Evolutionary conservation across 352 stramenopile genomes (phyloP).

Genomic region (Phytopythium cucurbitacearum): DNA sequence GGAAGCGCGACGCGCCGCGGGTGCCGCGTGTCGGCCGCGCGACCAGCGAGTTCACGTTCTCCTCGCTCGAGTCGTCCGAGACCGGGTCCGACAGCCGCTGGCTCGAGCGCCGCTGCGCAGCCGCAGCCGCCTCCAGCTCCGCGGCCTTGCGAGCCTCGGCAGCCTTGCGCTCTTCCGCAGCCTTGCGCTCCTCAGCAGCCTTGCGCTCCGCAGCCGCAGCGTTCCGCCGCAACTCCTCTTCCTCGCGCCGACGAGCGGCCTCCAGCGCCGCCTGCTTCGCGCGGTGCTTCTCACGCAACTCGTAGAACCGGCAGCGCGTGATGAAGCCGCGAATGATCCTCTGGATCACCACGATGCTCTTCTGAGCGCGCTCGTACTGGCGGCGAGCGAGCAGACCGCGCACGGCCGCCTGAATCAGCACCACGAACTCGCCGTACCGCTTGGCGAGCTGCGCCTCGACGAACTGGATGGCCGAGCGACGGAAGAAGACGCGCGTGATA

Average conservation of each 20-base stretch:
- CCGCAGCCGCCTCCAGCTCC: constrained; percentile 38
- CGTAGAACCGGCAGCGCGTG: constrained; percentile 47
- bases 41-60: constrained; percentile 30
- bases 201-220: constrained; percentile 18
- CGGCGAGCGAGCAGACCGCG: constrained; percentile 53
- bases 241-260: constrained; percentile 27
- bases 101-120: constrained; percentile 25
- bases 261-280: constrained; percentile 43
- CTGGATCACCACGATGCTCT: constrained; percentile 41
- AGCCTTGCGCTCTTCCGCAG: constrained; percentile 17
- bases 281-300: constrained; percentile 43
- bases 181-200: constrained; percentile 6
- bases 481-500: constrained; percentile 80
- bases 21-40: constrained; percentile 21
- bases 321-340: constrained; percentile 64
- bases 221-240: constrained; percentile 26
- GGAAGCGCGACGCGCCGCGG: constrained; percentile 62
- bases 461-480: constrained; percentile 79
- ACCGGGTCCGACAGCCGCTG: constrained; percentile 63
- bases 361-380: constrained; percentile 43
- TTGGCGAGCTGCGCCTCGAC: constrained; percentile 84
- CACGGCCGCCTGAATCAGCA: constrained; percentile 75
- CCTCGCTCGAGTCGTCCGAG: constrained; percentile 70
- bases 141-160: constrained; percentile 15
- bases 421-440: constrained; percentile 81